These are phyloP conservation scores for Ganoderma multipileum DNA, from an alignment of 1,284 basidiomycete genomes.

Conservation along the genomic window DNA sequence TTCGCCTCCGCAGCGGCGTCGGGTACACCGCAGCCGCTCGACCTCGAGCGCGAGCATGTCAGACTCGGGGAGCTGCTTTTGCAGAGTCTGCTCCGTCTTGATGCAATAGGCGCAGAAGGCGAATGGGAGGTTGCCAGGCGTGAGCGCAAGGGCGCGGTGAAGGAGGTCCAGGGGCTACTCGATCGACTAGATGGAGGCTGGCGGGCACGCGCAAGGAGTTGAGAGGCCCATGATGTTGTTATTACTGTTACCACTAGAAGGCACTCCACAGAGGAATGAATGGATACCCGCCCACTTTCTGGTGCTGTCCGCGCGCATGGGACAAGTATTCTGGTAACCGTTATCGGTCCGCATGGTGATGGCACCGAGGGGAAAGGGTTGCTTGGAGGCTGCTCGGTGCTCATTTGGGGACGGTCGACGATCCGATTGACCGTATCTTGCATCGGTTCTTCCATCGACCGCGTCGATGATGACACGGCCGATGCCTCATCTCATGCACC, in stretches of 20 bases:
- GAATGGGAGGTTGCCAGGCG: slow-evolving; percentile 75
- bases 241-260: not conserved
- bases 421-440: slow-evolving; percentile 2
- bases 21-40: slow-evolving; percentile 25
- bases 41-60: slow-evolving; percentile 56
- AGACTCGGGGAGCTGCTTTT: slow-evolving; percentile 76
- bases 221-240: not conserved
- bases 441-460: not conserved
- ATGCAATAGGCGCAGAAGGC: slow-evolving; percentile 71
- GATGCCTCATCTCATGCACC: not conserved
- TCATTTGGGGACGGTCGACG: not conserved
- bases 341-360: slow-evolving; percentile 3
- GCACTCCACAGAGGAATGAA: not conserved
- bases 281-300: not conserved
- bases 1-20: slow-evolving; percentile 19
- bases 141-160: slow-evolving; percentile 79
- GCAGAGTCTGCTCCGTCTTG: slow-evolving; percentile 78
- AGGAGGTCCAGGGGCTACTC: slow-evolving; percentile 63
- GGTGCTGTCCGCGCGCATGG: not conserved
- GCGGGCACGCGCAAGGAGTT: slow-evolving; percentile 35
- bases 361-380: not conserved
- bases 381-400: not conserved
- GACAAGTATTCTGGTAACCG: not conserved
- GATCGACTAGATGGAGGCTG: slow-evolving; percentile 63
- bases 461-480: not conserved